Evolutionary conservation across 177 flowering plant genomes (phyloP), one percentile per base, ranked within the genome.

Genomic region (Telopea speciosissima): DNA sequence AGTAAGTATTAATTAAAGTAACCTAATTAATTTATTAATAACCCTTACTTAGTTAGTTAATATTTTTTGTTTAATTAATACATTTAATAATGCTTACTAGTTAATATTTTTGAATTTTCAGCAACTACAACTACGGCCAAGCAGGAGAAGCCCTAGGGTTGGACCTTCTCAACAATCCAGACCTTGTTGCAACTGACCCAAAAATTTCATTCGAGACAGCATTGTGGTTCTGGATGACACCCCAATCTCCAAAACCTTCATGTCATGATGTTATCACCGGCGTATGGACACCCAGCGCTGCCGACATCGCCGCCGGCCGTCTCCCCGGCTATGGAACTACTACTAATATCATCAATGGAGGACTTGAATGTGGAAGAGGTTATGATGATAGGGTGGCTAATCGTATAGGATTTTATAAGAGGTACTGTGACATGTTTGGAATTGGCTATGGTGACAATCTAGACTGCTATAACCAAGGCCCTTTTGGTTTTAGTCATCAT

Each of bases 221-320:
- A 8, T 9, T 78, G 14, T 81, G 83, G 83, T 81, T 74, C 61
- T 81, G 83, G 83, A 78, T 81, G 83, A 78, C 81, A 0, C 63
- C 78, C 1, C 79, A 76, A 65, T 40, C 72, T 5, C 73, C 75
- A 1, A 79, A 79, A 66, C 83, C 83, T 0, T 78, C 83, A 0
- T 64, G 81, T 72, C 81, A 81, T 60, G 36, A 74, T 16, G 78
- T 75, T 12, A 75, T 79, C 33, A 72, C 72, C 26, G 81, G 74
- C 26, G 1, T 31, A 16, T 79, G 75, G 80, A 25, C 16, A 21
- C 79, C 76, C 1, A 62, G 74, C 1, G 67, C 7, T 1, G 67
- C 63, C n/a, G 80, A 77, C 24, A 14, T 0, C 3, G 31, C 71
- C 11, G 80, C 76, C 0, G 76, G 73, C 9, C 67, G 78, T n/a